Evolutionary conservation across 148 eudicot genomes (phyloP), one percentile per base, ranked within the genome.

Genomic region (Persicaria maculosa): DNA sequence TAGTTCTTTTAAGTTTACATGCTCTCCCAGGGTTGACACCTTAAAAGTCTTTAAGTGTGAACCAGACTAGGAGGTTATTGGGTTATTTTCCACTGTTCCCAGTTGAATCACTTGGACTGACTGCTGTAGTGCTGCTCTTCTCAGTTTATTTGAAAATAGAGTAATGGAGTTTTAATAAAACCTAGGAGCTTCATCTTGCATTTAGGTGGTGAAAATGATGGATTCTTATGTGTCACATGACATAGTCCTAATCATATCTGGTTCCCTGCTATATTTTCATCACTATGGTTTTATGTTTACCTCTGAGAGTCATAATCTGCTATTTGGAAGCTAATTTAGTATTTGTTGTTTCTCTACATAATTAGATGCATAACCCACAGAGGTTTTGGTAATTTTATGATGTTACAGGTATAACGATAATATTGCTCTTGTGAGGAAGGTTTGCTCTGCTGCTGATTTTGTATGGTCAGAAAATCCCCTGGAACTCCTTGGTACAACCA

Each of bases 391-490:
- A 12, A 20, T 53, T 77, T 50, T 50, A 69, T 15, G 48, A 72
- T 40, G 46, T 47, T 64, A 40, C 74, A 94, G 98, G 79, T 94
- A 94, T 83, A 91, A 85, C 75, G 97, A 91, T 44, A 92, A 89
- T 36, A 83, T 61, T 47, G 69, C 93, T 16, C 81, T 85, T 45
- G 80, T 91, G 85, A 90, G 95, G 74, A 92, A 90, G 81, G 83
- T 83, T 54, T 85, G 87, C 74, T 73, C 88, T 16, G 98, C 93
- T 78, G 79, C 96, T 74, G 96, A 94, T 47, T 94, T 91, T 79
- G 79, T 94, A 50, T 86, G 89, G 90, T 87, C 92, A 5, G 91
- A 87, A 4, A 71, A 80, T 64, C 96, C 96, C 55, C 84, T 88
- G 53, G 92, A 94, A 1, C 74, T 91, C 78, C 93, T 94, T 76